Base-by-base conservation (phyloP, 108 stramenopile species). In the Skeletonema potamos region DNA sequence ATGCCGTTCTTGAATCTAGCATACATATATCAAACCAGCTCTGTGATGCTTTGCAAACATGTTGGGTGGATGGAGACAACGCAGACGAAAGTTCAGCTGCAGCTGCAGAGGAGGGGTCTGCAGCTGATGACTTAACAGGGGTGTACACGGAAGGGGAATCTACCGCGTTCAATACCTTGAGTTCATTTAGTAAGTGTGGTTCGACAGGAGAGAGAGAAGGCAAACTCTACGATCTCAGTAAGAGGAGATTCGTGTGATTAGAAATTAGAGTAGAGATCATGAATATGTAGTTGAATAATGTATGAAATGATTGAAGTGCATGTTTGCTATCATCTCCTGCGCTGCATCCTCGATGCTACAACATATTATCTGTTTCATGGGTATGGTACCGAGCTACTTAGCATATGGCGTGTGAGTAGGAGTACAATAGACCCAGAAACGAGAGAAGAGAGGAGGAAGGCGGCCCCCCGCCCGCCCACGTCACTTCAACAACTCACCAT, bases 111-210 rank as follows among this genome's bases (percentile, higher is more conserved):
- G 48, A 51, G 48, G 22, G 22, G 1, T 24, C 48, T 1, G 48
- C 7, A 22, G 48, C 48, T 51, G 48, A 51, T 22, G 48, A 51
- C 48, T 51, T 48, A 8, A 48, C 46, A 20, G 46, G 58, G 17
- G 58, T 59, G 58, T 59, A 10, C 27, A 59, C 58, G 1, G 58
- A 59, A 1, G 58, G 58, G 10, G 58, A 59, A 24, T 59, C 58
- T 1, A 59, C 58, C 18, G 58, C 58, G 12, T 59, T 59, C 32
- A 34, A 59, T 34, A 59, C 58, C 6, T 1, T 22, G 58, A 59
- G 27, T 20, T 59, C 58, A 30, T 59, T 59, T 34, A 18, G 58
- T 29, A 18, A 34, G 30, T 34, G 30, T 6, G 32, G 48, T 24
- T 51, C 48, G n/a, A 51, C 1, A 22, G 48, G 22, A 20, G 48